Evolutionary conservation across 2,329 filamentous ascomycete genomes (phyloP).

Genomic region (Hypoxylon sp.): DNA sequence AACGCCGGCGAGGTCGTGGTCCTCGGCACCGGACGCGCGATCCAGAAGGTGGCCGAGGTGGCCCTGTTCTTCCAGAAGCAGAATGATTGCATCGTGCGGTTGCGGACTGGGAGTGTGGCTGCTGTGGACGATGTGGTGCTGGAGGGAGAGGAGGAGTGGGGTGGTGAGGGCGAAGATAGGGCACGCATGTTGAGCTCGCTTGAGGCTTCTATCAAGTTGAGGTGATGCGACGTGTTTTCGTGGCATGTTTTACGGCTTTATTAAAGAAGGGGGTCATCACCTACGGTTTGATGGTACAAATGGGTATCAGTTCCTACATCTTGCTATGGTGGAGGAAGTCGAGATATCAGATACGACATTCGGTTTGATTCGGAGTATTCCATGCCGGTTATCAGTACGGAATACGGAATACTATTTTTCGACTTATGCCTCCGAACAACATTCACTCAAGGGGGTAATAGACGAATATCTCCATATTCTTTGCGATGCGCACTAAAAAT

Average conservation of each 20-base stretch:
- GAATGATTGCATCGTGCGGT: constrained; percentile 63
- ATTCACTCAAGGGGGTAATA: too few relatives aligned
- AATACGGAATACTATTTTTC: too few relatives aligned
- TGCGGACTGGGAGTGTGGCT: constrained; percentile 70
- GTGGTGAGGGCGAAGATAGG: constrained; percentile 45
- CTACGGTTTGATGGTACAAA: too few relatives aligned
- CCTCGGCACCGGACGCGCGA: constrained; percentile 72
- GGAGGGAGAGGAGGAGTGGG: constrained; percentile 48
- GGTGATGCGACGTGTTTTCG: constrained; percentile 43
- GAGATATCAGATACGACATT: too few relatives aligned
- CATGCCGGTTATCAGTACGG: too few relatives aligned
- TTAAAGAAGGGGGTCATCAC: too few relatives aligned
- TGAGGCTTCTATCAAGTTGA: constrained; percentile 58
- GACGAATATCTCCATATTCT: too few relatives aligned
- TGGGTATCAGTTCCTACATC: too few relatives aligned
- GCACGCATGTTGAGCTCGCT: constrained; percentile 61
- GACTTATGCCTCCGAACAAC: too few relatives aligned
- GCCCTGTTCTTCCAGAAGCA: constrained; percentile 72
- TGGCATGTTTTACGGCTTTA: neutral
- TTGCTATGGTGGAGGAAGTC: too few relatives aligned
- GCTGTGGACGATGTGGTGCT: constrained; percentile 72
- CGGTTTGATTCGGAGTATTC: too few relatives aligned
- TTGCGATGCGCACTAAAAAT: too few relatives aligned
- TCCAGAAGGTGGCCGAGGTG: constrained; percentile 68
- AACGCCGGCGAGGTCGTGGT: constrained; percentile 62